Conservation (phyloP, 371 early-diverging fungal species). For the Lichtheimia corymbifera region DNA sequence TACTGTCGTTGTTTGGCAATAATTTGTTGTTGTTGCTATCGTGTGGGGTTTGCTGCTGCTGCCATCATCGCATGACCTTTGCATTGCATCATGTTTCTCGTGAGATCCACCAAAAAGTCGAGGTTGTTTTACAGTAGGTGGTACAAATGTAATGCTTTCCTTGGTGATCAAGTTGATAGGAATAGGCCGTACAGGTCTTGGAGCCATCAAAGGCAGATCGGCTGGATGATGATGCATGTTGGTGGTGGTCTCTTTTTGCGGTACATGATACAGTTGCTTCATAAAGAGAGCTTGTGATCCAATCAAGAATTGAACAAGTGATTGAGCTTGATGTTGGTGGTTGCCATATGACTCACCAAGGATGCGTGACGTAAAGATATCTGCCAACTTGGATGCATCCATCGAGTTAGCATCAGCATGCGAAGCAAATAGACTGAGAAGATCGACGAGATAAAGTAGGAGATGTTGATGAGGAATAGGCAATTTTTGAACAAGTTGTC, state of each 20-base stretch:
- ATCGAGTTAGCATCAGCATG: constrained; percentile 52
- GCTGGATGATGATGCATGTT: not conserved
- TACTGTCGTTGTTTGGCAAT: not conserved
- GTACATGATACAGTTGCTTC: constrained; percentile 13
- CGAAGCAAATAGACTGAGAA: constrained; percentile 55
- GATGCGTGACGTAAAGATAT: constrained; percentile 66
- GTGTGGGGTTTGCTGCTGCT: not conserved
- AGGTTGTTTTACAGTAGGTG: constrained; percentile 1
- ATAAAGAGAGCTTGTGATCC: constrained; percentile 47
- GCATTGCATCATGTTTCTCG: not conserved
- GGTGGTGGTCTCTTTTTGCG: not conserved
- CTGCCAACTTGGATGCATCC: constrained; percentile 59
- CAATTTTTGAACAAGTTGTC: constrained; percentile 51
- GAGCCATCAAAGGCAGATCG: not conserved
- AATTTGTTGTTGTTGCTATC: not conserved
- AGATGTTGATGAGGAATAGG: constrained; percentile 62
- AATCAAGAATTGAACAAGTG: constrained; percentile 59
- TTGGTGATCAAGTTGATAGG: not conserved
- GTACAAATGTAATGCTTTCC: not conserved
- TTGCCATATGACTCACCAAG: constrained; percentile 44
- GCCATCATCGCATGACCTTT: not conserved
- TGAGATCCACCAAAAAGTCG: not conserved
- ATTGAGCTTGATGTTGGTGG: constrained; percentile 57
- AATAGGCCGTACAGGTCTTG: constrained; percentile 2
- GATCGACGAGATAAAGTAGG: constrained; percentile 62